These are phyloP conservation scores for Dryas drummondii DNA, from an alignment of 306 rosid genomes.

Conservation along the genomic window DNA sequence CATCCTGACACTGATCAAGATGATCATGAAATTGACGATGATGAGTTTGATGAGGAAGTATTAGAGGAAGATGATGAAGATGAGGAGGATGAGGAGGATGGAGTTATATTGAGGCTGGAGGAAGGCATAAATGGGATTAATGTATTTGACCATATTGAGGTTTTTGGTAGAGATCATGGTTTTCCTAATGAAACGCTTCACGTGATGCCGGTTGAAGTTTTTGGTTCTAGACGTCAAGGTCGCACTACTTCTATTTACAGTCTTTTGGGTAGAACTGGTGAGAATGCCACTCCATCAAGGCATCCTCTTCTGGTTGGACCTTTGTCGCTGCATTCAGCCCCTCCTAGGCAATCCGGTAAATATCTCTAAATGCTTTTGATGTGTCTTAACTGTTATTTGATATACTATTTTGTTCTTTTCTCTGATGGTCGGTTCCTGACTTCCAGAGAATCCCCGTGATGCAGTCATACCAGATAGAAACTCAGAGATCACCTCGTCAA, in stretches of 20 bases:
- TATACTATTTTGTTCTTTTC: not conserved
- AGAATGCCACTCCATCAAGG: slow-evolving; percentile 66
- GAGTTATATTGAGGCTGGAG: slow-evolving; percentile 87
- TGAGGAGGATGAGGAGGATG: slow-evolving; percentile 93
- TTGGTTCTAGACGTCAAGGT: slow-evolving; percentile 95
- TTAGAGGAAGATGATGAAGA: slow-evolving; percentile 97
- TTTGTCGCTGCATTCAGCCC: slow-evolving; percentile 48
- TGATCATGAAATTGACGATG: slow-evolving; percentile 92
- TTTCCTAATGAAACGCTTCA: slow-evolving; percentile 86
- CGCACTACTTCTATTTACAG: slow-evolving; percentile 93
- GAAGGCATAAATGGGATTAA: slow-evolving; percentile 98
- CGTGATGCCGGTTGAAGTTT: slow-evolving; percentile 95
- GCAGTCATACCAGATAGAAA: slow-evolving; percentile 48
- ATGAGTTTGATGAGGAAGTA: slow-evolving; percentile 89
- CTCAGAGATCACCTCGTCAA: slow-evolving; percentile 60
- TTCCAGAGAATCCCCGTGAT: slow-evolving; percentile 48
- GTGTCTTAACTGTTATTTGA: not conserved
- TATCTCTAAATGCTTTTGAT: slow-evolving; percentile 3
- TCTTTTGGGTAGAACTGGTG: slow-evolving; percentile 89
- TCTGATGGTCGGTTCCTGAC: slow-evolving; percentile 8
- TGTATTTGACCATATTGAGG: slow-evolving; percentile 94
- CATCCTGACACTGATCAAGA: slow-evolving; percentile 93
- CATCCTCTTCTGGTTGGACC: slow-evolving; percentile 96
- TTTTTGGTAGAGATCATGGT: slow-evolving; percentile 79
- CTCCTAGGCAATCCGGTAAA: slow-evolving; percentile 59